phyloP scores from a whole-genome alignment of 2,329 filamentous ascomycete genomes.

The Phialophora macrospora region DNA sequence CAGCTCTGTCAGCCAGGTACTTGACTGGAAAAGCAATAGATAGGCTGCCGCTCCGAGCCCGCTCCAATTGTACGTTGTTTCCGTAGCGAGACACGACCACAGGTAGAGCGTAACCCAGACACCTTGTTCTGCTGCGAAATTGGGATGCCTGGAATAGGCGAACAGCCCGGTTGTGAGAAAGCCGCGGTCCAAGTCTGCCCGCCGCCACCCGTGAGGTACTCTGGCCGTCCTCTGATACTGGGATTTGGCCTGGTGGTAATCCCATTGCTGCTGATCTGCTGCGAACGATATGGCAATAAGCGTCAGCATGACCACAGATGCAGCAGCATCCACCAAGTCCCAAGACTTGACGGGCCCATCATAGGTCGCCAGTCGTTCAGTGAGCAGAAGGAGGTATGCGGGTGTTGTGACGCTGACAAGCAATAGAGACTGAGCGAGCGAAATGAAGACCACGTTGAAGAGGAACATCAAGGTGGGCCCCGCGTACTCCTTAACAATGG shows the following conservation, averaged over 20 bases:
- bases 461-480: constrained; percentile 73
- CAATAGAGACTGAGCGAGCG: constrained; percentile 78
- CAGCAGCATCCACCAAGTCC: constrained; percentile 52
- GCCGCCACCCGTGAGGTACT: constrained; percentile 66
- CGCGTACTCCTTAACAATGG: constrained; percentile 70
- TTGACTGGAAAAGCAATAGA: constrained; percentile 83
- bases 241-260: constrained; percentile 80
- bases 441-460: constrained; percentile 90
- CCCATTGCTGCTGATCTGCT: constrained; percentile 92
- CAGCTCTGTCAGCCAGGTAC: constrained; percentile 82
- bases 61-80: constrained; percentile 77
- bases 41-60: constrained; percentile 71
- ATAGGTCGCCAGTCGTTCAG: constrained; percentile 64
- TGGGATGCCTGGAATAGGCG: constrained; percentile 88
- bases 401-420: constrained; percentile 80
- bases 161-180: constrained; percentile 86
- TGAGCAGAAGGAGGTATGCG: constrained; percentile 79
- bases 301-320: constrained; percentile 62
- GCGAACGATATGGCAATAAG: constrained; percentile 72
- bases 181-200: constrained; percentile 83
- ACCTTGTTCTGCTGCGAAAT: constrained; percentile 89
- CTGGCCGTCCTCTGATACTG: constrained; percentile 74
- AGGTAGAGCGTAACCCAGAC: constrained; percentile 89
- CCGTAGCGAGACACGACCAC: constrained; percentile 79
- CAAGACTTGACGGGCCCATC: constrained; percentile 49